Evolutionary conservation across 768 basidiomycete genomes (phyloP).

Genomic region (Podaxis sp.): DNA sequence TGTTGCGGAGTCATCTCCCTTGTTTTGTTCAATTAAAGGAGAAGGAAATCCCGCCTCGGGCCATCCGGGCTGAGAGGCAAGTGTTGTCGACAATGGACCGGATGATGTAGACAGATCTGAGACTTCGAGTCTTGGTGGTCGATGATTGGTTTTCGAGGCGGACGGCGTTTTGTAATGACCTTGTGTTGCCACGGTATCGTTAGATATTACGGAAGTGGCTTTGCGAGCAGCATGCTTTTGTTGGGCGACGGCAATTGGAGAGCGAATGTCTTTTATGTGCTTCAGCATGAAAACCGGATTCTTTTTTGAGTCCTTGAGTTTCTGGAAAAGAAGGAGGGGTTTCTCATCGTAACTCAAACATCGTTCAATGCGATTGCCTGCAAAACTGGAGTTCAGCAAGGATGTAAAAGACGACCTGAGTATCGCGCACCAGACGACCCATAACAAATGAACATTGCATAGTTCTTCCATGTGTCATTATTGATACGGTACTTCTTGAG

Average conservation of each 20-base stretch:
- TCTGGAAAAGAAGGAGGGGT: conserved; percentile 94
- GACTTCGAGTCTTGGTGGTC: conserved; percentile 72
- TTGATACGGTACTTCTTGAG: conserved; percentile 99
- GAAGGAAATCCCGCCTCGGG: conserved; percentile 66
- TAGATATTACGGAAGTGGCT: conserved; percentile 56
- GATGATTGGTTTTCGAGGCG: conserved; percentile 41
- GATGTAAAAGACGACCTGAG: conserved; percentile 2
- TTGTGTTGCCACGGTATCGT: conserved; percentile 43
- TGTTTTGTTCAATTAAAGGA: conserved; percentile 43
- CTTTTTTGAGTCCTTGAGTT: conserved; percentile 94
- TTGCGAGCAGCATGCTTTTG: conserved; percentile 93
- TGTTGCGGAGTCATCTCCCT: conserved; percentile 39
- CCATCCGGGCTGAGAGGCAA: conserved; percentile 74
- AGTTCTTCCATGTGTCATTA: conserved; percentile 98
- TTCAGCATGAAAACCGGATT: conserved; percentile 99
- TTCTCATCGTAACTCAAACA: conserved; percentile 98
- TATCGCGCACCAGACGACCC: conserved; percentile 74
- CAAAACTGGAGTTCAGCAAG: not conserved
- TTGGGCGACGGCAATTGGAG: conserved; percentile 94
- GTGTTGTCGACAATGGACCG: conserved; percentile 53
- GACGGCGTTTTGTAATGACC: conserved; percentile 44
- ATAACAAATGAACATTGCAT: conserved; percentile 99
- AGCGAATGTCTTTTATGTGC: conserved; percentile 95
- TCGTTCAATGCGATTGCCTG: conserved; percentile 82
- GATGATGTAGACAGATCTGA: conserved; percentile 54